A percentile compares a stretch with the other conserved stretches of the same genome.
Conservation (phyloP, 2,329 filamentous ascomycete species). For the Bipolaris gigantea region DNA sequence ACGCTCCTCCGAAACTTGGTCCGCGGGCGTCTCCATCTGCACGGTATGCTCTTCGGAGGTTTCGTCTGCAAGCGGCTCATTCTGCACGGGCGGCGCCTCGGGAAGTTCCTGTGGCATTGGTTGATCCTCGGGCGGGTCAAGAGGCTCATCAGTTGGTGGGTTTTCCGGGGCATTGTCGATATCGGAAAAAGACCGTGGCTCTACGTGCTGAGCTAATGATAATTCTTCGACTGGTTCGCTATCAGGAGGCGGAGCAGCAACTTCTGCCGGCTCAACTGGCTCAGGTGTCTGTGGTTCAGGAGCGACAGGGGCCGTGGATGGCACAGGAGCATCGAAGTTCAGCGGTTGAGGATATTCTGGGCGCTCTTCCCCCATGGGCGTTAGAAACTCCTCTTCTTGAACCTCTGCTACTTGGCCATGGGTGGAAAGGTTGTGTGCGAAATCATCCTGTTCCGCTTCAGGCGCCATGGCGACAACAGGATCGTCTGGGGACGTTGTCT, state of each 20-base stretch:
- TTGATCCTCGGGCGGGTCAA: constrained; percentile 5
- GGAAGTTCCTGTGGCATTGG: background rate
- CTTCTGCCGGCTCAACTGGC: background rate
- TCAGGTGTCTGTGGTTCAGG: constrained; percentile 1
- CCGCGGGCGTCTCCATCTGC: background rate
- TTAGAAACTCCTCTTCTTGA: constrained; percentile 2
- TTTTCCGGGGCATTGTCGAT: background rate
- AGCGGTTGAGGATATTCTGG: constrained; percentile 2
- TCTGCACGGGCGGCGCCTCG: background rate
- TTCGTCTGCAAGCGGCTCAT: background rate
- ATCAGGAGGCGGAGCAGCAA: background rate
- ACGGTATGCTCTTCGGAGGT: background rate
- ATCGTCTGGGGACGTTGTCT: background rate
- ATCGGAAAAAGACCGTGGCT: background rate
- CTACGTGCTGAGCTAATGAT: background rate
- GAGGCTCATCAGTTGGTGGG: constrained; percentile 9
- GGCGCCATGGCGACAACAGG: background rate
- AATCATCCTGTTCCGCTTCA: background rate
- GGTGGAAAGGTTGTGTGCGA: background rate
- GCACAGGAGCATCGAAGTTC: background rate
- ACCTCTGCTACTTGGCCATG: background rate
- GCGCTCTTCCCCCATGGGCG: background rate
- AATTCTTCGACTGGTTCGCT: background rate
- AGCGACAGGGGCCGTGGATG: background rate
- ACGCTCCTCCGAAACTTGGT: background rate